Conservation (phyloP, 306 rosid species). For the Cajanus cajan region DNA sequence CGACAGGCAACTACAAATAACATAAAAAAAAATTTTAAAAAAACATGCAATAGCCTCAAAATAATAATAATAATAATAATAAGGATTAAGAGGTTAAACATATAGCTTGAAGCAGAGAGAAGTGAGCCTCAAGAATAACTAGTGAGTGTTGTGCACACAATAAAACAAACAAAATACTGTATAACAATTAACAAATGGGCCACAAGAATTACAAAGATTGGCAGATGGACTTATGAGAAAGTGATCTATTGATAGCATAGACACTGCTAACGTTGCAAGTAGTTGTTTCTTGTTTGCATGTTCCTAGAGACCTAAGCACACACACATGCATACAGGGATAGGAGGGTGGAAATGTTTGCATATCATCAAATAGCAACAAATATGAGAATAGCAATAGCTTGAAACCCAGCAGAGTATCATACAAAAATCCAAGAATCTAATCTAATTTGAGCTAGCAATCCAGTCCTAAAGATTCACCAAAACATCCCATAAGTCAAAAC, state of each 20-base stretch:
- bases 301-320: neutral
- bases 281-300: slow-evolving; percentile 7
- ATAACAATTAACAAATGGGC: neutral
- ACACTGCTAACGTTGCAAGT: neutral
- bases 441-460: neutral
- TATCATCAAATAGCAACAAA: neutral
- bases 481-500: slow-evolving; percentile 7
- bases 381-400: neutral
- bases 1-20: slow-evolving; percentile 62
- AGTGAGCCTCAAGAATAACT: neutral
- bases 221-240: slow-evolving; percentile 2
- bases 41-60: neutral
- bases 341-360: neutral
- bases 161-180: neutral
- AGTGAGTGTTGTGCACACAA: neutral
- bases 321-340: neutral
- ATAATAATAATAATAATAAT: neutral
- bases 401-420: neutral
- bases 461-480: neutral
- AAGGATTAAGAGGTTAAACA: neutral
- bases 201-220: neutral
- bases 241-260: neutral
- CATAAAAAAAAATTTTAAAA: neutral
- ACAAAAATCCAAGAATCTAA: neutral
- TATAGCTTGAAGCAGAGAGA: neutral